Base-by-base conservation (phyloP, 495 filamentous ascomycete species). In the Penicillium coffeae region DNA sequence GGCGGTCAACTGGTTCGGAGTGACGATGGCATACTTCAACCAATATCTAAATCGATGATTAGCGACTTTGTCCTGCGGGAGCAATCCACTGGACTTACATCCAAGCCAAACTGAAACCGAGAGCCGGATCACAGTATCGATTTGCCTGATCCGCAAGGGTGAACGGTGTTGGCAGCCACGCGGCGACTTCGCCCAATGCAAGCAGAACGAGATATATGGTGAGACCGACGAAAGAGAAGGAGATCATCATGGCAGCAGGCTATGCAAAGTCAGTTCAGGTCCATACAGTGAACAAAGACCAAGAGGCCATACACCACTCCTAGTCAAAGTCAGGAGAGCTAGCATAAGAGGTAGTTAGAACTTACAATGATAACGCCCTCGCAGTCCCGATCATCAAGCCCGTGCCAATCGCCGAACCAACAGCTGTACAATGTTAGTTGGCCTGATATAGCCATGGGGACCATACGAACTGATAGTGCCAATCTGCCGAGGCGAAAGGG, bases 321-420 rank as follows among this genome's bases (percentile, higher is more conserved):
- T 72, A 20, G 5, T 18, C 52, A 32, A 53, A 16, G n/a, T 37
- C 13, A 39, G 27, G 34, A 13, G 10, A 9, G 12, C 19, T 18
- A 3, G 21, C 30, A 36, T 21, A 16, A 7, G 6, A 1, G 35
- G 15, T 9, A 18, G 10, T 7, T 37, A 16, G 10, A 80, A 83
- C 86, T 51, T 78, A 83, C 60, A 74, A 69, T 21, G 82, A 76
- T 21, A 88, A 78, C 14, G 81, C 79, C 52, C 75, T 69, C 22
- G 83, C 83, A 39, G 81, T 86, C 27, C 71, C 78, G 42, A 83
- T 76, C 60, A 81, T 79, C 56, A 83, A 61, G 18, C 82, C 85
- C 25, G 86, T 89, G 51, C 87, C 88, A 52, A 94, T 87, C 9
- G 89, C 88, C 38, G 87, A 86, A 21, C 89, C 88, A 55, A 94